Conservation (phyloP, 805 yeast species). For the Schizosaccharomyces osmophilus region DNA sequence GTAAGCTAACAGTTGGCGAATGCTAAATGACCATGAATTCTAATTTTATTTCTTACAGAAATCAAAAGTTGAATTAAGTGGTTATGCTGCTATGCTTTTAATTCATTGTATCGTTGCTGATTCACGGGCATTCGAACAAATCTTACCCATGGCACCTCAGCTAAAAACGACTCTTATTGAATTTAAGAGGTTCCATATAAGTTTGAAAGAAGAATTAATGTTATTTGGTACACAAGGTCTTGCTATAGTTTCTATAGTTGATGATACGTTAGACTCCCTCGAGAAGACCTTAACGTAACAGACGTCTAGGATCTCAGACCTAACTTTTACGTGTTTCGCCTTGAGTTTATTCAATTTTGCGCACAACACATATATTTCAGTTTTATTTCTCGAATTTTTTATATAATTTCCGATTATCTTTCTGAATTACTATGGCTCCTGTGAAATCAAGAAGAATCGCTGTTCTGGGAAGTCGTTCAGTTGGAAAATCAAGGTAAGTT, state of each 20-base stretch:
- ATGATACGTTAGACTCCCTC: neutral
- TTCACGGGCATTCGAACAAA: neutral
- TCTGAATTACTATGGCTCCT: constrained; percentile 8
- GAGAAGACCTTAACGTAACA: neutral
- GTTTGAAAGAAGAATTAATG: neutral
- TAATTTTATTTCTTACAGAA: neutral
- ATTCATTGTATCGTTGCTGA: neutral
- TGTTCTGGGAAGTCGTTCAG: constrained; percentile 68
- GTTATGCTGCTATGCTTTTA: neutral
- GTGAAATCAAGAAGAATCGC: constrained; percentile 47
- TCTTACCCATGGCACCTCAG: neutral
- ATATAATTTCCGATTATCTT: neutral
- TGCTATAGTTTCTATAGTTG: neutral
- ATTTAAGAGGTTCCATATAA: neutral
- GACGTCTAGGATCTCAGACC: neutral
- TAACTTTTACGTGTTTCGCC: neutral
- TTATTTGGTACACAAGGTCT: neutral
- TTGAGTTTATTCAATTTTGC: neutral
- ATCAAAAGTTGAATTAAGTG: neutral
- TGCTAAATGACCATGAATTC: neutral
- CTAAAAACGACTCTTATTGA: neutral
- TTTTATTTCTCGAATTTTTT: neutral
- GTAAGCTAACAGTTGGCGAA: neutral
- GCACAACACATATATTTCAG: neutral
- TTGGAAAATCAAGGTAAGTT: constrained; percentile 24